These are phyloP conservation scores for Akanthomyces muscarius DNA, from an alignment of 2,329 filamentous ascomycete genomes.

Conservation along the genomic window DNA sequence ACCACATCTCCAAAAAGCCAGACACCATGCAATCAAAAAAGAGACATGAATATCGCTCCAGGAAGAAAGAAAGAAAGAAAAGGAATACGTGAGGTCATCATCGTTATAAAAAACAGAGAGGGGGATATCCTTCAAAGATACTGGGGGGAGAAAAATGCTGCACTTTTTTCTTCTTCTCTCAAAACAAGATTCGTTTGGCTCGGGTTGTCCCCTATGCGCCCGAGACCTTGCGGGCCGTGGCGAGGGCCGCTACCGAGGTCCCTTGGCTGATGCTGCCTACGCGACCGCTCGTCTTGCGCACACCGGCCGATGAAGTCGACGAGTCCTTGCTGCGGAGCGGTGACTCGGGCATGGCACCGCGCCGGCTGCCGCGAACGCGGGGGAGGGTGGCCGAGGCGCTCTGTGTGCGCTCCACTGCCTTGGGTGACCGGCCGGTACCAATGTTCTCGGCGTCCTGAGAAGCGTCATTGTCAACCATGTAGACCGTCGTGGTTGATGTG, in stretches of 20 bases:
- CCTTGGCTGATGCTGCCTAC: slow-evolving; percentile 54
- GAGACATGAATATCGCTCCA: slow-evolving; percentile 36
- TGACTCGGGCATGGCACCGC: slow-evolving; percentile 46
- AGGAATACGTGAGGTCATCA: slow-evolving; percentile 36
- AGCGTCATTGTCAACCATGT: slow-evolving; percentile 61
- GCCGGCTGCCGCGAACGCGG: slow-evolving; percentile 60
- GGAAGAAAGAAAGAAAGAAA: slow-evolving; percentile 20
- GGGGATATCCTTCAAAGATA: not conserved
- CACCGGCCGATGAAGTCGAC: slow-evolving; percentile 33
- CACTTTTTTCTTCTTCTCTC: slow-evolving; percentile 12
- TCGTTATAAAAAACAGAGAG: slow-evolving; percentile 31
- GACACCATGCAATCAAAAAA: slow-evolving; percentile 34
- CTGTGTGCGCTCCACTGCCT: slow-evolving; percentile 52
- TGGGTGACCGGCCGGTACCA: slow-evolving; percentile 54
- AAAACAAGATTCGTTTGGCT: slow-evolving; percentile 18
- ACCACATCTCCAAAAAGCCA: slow-evolving; percentile 33
- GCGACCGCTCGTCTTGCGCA: slow-evolving; percentile 64
- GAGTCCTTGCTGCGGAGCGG: slow-evolving; percentile 49
- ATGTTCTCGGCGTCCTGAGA: slow-evolving; percentile 70
- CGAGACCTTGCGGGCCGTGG: slow-evolving; percentile 52
- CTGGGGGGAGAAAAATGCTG: slow-evolving; percentile 20
- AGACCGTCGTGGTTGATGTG: slow-evolving; percentile 62
- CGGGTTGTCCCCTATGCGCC: slow-evolving; percentile 33
- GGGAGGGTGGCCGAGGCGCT: slow-evolving; percentile 54
- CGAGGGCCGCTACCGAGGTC: slow-evolving; percentile 38